Percentiles rank a stretch among this genome's conserved stretches.
Conservation (phyloP, 306 rosid genomes). For the Senna tora region DNA sequence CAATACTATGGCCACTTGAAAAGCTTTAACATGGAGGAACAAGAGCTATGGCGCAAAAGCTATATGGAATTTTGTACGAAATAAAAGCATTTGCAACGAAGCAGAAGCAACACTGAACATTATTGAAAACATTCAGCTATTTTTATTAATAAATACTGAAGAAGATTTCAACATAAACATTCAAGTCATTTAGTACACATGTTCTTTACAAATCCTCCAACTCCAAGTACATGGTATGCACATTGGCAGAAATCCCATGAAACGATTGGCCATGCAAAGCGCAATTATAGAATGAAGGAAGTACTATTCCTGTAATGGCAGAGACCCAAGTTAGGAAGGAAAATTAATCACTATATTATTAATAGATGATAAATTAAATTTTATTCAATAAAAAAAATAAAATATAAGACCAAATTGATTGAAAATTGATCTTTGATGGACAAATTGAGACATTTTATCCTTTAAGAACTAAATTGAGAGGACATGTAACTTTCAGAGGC, state of each 20-base stretch:
- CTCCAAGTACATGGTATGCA: conserved; percentile 25
- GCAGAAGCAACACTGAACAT: not conserved
- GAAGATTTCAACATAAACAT: not conserved
- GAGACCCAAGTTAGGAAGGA: conserved; percentile 12
- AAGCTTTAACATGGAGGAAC: not conserved
- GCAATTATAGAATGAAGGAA: conserved; percentile 34
- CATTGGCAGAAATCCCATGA: conserved; percentile 28
- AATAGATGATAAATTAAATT: too few relatives aligned
- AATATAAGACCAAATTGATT: too few relatives aligned
- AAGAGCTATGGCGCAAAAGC: not conserved
- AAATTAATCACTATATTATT: too few relatives aligned
- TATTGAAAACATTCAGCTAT: not conserved
- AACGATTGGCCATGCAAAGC: conserved; percentile 26
- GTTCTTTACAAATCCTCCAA: conserved; percentile 23
- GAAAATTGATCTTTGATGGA: too few relatives aligned
- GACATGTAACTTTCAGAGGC: too few relatives aligned
- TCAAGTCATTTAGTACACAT: conserved; percentile 15
- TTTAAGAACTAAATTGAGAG: too few relatives aligned
- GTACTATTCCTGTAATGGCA: conserved; percentile 48
- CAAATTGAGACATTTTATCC: too few relatives aligned
- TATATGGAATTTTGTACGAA: not conserved
- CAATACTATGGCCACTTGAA: conserved; percentile 1
- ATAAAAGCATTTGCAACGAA: not conserved
- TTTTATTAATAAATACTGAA: not conserved
- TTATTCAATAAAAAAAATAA: too few relatives aligned